Evolutionary conservation across 1,139 yeast genomes (phyloP), one percentile per base, ranked within the genome.

Genomic region (Kodamaea alishanica): DNA sequence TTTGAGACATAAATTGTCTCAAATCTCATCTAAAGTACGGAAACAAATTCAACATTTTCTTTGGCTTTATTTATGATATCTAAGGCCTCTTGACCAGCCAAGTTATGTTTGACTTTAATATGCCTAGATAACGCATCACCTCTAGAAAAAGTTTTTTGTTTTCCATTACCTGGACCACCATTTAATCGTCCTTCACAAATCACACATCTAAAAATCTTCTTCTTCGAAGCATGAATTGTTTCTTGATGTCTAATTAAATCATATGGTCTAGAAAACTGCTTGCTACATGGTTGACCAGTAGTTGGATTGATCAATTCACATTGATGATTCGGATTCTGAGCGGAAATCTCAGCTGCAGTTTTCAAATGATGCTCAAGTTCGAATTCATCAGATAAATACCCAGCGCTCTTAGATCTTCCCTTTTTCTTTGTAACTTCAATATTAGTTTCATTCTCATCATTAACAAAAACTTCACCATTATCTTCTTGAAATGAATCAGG

Each of bases 11-110:
- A 9, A 28, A 10, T 11, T 30, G 31, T 28, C 32, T 28, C 28
- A 26, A 8, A 26, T 20, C 30, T 11, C 12, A 28, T 8, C 28
- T 29, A 40, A 31, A 33, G 48, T 24, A 61, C 65, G 45, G 59
- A 55, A 35, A 75, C 70, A 52, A 73, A 84, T 59, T 84, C 92
- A 38, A 84, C 88, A 56, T 84, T 78, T 49, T 77, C 84, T 60
- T 84, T 84, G 9, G 94, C 94, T 50, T 73, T 79, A 52, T 81
- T 81, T 49, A 84, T 81, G 33, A 85, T 78, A 39, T 79, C 78
- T 43, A 78, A 53, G 2, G 77, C 77, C 41, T 71, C 75, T 41
- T 66, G 55, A 12, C 77, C 77, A 26, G 61, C 64, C 42, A 71
- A 57, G n/a, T 69, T 71, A 53, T 71, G 77, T 50, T 71, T 71